Percentiles rank a stretch among this genome's conserved stretches.
Conservation (phyloP, 2,329 filamentous ascomycete genomes). For the Neurospora sp. region DNA sequence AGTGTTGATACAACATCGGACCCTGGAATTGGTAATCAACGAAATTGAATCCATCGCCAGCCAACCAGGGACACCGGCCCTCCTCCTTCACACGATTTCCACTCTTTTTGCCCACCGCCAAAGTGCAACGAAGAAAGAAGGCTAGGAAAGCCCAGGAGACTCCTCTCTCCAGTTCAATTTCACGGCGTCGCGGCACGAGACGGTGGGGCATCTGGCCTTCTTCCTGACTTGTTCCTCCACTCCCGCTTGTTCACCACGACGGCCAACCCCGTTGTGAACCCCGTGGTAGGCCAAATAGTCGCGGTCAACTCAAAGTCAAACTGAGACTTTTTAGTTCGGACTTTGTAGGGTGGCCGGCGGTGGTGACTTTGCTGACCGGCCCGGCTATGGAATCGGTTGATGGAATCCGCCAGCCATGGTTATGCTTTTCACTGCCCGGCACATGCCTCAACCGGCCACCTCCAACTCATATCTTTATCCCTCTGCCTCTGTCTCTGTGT, state of each 20-base stretch:
- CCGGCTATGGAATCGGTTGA: background rate
- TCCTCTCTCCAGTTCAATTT: slow-evolving; percentile 11
- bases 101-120: slow-evolving; percentile 2
- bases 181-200: slow-evolving; percentile 13
- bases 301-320: background rate
- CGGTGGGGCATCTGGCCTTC: slow-evolving; percentile 6
- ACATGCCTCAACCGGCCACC: background rate
- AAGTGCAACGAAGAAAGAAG: slow-evolving; percentile 3
- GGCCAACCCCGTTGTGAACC: background rate
- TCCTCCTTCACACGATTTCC: background rate
- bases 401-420: background rate
- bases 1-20: background rate
- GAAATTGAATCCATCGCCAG: background rate
- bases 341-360: background rate
- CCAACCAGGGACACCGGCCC: background rate
- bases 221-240: background rate
- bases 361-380: background rate
- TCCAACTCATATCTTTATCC: background rate
- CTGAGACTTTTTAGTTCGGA: background rate
- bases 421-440: background rate
- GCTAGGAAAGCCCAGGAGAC: background rate
- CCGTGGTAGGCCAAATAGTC: background rate
- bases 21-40: slow-evolving; percentile 20
- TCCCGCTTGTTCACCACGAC: background rate
- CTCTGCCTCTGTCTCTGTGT: background rate